Percentiles rank a stretch among this genome's conserved stretches.
Conservation (phyloP, 1,284 basidiomycete genomes). For the Cryptococcus jaspeensis region DNA sequence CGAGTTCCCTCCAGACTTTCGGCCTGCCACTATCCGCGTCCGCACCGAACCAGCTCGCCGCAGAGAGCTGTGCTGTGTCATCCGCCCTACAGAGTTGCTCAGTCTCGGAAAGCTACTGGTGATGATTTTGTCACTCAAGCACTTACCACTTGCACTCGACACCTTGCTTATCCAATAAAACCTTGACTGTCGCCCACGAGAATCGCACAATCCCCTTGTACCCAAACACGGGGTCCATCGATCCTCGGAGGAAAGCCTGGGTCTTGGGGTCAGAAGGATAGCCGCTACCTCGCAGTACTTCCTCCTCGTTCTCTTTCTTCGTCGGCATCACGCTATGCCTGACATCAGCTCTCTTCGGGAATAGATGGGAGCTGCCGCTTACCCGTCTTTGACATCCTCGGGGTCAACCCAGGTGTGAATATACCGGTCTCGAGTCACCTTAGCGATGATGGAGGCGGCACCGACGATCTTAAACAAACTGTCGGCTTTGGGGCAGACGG, state of each 20-base stretch:
- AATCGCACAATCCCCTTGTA: constrained; percentile 89
- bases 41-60: constrained; percentile 69
- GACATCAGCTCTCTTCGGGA: background rate
- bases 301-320: constrained; percentile 20
- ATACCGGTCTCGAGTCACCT: constrained; percentile 87
- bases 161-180: constrained; percentile 75
- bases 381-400: constrained; percentile 37
- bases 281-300: constrained; percentile 63
- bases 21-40: constrained; percentile 67
- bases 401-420: constrained; percentile 73
- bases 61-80: constrained; percentile 67
- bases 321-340: background rate
- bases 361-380: constrained; percentile 4
- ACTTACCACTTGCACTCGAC: constrained; percentile 75
- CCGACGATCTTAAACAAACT: constrained; percentile 94
- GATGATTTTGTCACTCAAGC: background rate
- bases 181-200: constrained; percentile 92
- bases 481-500: constrained; percentile 90
- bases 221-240: constrained; percentile 86
- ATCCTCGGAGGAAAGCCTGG: constrained; percentile 74
- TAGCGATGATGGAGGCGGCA: constrained; percentile 93
- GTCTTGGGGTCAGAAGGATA: constrained; percentile 97
- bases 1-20: constrained; percentile 68
- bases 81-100: constrained; percentile 61
- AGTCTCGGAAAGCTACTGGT: background rate